Evolutionary conservation across 2,329 filamentous ascomycete species (phyloP).

Genomic region (Fusarium subtropicale): DNA sequence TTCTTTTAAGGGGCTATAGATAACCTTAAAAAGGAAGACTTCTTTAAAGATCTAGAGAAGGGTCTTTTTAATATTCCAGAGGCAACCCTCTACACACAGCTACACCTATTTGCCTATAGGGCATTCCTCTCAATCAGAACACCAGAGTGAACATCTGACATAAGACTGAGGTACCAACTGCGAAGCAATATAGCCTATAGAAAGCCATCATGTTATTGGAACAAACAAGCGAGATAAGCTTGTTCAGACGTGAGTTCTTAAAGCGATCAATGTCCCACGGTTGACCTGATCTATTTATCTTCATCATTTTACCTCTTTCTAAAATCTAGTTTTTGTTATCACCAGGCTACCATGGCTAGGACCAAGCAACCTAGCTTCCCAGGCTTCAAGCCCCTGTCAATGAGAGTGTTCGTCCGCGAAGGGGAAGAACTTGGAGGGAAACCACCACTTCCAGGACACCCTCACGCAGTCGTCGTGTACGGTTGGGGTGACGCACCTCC

Average conservation of each 20-base stretch:
- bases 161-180: not conserved
- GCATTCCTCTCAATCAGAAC: too few relatives aligned
- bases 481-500: constrained; percentile 21
- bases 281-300: accelerated
- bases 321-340: accelerated
- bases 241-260: not conserved
- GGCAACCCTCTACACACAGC: too few relatives aligned
- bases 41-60: too few relatives aligned
- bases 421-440: not conserved
- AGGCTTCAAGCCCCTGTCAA: not conserved
- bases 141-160: not conserved
- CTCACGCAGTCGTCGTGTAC: not conserved
- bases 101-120: too few relatives aligned
- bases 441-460: not conserved
- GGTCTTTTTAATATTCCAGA: too few relatives aligned
- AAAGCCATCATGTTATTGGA: too few relatives aligned
- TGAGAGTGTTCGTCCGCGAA: not conserved
- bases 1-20: too few relatives aligned
- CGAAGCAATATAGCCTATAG: not conserved
- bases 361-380: accelerated
- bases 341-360: not conserved
- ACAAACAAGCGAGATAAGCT: not conserved
- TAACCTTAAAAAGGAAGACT: too few relatives aligned
- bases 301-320: not conserved
- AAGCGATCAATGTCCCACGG: not conserved